Percentiles rank a stretch among this genome's conserved stretches.
phyloP scores from a whole-genome alignment of 768 basidiomycete genomes.

The Mycena olivaceomarginata region DNA sequence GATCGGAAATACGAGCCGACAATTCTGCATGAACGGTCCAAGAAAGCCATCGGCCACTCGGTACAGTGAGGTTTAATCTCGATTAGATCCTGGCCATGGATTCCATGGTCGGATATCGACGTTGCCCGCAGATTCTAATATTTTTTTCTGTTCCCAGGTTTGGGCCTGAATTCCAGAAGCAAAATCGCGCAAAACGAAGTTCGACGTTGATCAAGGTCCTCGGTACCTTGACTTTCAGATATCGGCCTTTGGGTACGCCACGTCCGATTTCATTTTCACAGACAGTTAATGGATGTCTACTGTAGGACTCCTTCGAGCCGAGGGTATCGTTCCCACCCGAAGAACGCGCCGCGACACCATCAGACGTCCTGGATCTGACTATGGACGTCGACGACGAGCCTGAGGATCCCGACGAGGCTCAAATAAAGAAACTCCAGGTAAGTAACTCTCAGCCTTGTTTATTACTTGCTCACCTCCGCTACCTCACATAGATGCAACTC shows the following conservation, averaged over 20 bases:
- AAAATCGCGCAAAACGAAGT: not conserved
- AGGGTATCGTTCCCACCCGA: slow-evolving; percentile 28
- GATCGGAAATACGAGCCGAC: too few species aligned
- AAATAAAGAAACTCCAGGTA: slow-evolving; percentile 35
- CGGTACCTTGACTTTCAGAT: slow-evolving; percentile 30
- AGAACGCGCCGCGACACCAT: not conserved
- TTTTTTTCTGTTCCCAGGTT: not conserved
- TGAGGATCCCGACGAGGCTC: not conserved
- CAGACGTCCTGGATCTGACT: slow-evolving; percentile 28
- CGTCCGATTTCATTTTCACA: not conserved
- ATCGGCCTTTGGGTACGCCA: slow-evolving; percentile 28
- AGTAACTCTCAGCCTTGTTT: too few species aligned
- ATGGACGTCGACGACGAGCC: slow-evolving; percentile 15
- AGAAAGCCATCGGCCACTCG: slow-evolving; percentile 38
- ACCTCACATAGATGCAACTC: slow-evolving; percentile 8
- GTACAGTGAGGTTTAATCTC: slow-evolving; percentile 21
- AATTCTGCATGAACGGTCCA: slow-evolving; percentile 36
- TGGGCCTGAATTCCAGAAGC: slow-evolving; percentile 1
- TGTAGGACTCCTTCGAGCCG: slow-evolving; percentile 21
- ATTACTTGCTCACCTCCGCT: too few species aligned
- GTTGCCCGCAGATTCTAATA: not conserved
- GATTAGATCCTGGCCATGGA: too few species aligned
- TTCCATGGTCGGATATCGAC: too few species aligned
- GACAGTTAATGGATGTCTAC: not conserved
- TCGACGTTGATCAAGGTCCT: not conserved